Conservation (phyloP, 2,329 filamentous ascomycete genomes). For the Huntiella bhutanensis region DNA sequence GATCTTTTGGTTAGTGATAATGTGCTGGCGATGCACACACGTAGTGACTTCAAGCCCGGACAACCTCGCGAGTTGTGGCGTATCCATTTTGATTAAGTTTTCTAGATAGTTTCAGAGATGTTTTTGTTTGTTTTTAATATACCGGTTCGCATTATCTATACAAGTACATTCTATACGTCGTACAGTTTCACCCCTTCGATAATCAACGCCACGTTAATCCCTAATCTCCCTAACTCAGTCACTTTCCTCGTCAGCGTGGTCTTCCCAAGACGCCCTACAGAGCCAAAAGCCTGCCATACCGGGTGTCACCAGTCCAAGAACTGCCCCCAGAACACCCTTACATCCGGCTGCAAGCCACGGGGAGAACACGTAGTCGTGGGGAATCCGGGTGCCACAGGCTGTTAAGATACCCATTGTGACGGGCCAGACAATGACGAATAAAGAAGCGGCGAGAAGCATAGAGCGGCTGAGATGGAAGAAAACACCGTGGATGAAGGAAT, state of each 20-base stretch:
- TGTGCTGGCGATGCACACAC: constrained; percentile 28
- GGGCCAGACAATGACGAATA: constrained; percentile 27
- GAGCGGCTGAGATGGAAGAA: constrained; percentile 25
- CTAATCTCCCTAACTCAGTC: neutral
- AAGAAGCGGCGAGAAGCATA: constrained; percentile 18
- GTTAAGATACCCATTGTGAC: constrained; percentile 25
- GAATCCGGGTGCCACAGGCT: constrained; percentile 18
- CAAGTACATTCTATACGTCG: too few species aligned
- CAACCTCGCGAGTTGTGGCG: constrained; percentile 29
- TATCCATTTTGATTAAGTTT: constrained; percentile 24
- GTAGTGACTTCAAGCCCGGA: constrained; percentile 26
- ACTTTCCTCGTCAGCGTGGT: neutral
- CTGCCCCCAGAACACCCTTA: constrained; percentile 29
- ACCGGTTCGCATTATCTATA: neutral
- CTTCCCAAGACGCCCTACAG: constrained; percentile 22
- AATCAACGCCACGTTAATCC: neutral
- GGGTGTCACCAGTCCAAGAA: constrained; percentile 27
- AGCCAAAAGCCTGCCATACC: constrained; percentile 32
- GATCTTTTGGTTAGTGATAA: constrained; percentile 37
- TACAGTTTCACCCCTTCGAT: neutral
- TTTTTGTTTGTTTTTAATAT: neutral
- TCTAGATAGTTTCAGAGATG: neutral
- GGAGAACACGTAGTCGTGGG: too few species aligned
- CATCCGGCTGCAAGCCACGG: constrained; percentile 16
- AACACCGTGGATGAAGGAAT: constrained; percentile 20